Evolutionary conservation across 352 stramenopile genomes (phyloP), one percentile per base, ranked within the genome.

Genomic region (Phytopythium delawarense): DNA sequence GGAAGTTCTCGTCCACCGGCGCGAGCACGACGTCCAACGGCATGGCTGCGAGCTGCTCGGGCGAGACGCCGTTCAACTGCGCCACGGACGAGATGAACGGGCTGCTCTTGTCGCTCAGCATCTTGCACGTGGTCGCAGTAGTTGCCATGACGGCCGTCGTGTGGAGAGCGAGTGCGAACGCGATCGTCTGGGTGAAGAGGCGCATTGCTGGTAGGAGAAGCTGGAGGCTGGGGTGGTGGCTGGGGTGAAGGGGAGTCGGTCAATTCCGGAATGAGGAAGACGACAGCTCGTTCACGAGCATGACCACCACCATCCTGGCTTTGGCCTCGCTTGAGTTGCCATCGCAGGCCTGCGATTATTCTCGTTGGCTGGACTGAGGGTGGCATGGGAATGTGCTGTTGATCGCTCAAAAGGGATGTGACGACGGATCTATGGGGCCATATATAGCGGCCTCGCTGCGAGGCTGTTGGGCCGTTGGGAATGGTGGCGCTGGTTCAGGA

Each of bases 61-160:
- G 21, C 25, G 57, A 54, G 12, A 62, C 13, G 18, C 44, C 57
- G 18, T 45, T 62, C 18, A 62, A 42, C 12, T 62, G 42, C 25
- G 42, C 56, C 23, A 61, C 45, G 21, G 56, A 61, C 13, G 56
- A 52, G 25, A 61, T 21, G 56, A 61, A 61, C 16, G 25, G 15
- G 42, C 46, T 61, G 20, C 39, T 32, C 18, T 39, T 53, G 28
- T 61, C 39, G 12, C 23, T 32, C 13, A 61, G 56, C 23, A 32
- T 28, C 56, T 45, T 42, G 23, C 56, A 61, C 2, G n/a, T 52
- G 16, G 15, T 16, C 4, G 23, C 34, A 4, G 39, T 34, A 25
- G 21, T 15, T 4, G 42, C 40, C 40, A 53, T 7, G 25, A 20
- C 32, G 2, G 18, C 30, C 3, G 32, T 0, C 7, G 25, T n/a